Percentiles rank a stretch among this genome's conserved stretches.
These are phyloP conservation scores for Spergularia marina DNA, from an alignment of 148 eudicot species.

Conservation along the genomic window DNA sequence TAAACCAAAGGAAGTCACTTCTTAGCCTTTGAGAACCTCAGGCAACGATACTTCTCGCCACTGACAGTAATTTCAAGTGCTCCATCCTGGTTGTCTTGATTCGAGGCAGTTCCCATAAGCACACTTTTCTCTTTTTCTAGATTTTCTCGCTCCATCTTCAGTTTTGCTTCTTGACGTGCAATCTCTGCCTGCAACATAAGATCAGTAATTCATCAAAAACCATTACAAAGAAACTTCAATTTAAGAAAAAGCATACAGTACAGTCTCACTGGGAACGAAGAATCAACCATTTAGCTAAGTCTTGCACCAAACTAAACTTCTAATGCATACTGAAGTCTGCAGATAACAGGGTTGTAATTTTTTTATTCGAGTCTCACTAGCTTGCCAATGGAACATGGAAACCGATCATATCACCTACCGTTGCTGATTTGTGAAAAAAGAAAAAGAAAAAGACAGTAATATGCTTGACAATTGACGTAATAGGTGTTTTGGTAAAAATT, in stretches of 20 bases:
- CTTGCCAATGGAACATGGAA: too few species aligned
- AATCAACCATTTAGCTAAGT: background rate
- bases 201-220: background rate
- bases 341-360: too few species aligned
- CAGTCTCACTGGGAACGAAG: too few species aligned
- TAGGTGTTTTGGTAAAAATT: too few species aligned
- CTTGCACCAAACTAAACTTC: too few species aligned
- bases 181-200: slow-evolving; percentile 73
- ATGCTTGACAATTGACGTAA: too few species aligned
- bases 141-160: slow-evolving; percentile 93
- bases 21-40: slow-evolving; percentile 95
- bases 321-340: too few species aligned
- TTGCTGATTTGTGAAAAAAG: too few species aligned
- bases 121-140: slow-evolving; percentile 99
- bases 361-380: too few species aligned
- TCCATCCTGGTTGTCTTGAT: slow-evolving; percentile 98
- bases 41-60: slow-evolving; percentile 95
- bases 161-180: slow-evolving; percentile 91
- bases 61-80: slow-evolving; percentile 98
- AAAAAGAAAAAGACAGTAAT: too few species aligned
- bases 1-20: slow-evolving; percentile 40
- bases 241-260: too few species aligned
- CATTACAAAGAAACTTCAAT: background rate
- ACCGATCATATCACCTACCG: too few species aligned
- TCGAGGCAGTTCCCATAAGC: slow-evolving; percentile 97